A percentile compares a stretch with the other conserved stretches of the same genome.
Evolutionary conservation across 176 grass and related monocot genomes (phyloP).

Genomic region (Olyra latifolia): DNA sequence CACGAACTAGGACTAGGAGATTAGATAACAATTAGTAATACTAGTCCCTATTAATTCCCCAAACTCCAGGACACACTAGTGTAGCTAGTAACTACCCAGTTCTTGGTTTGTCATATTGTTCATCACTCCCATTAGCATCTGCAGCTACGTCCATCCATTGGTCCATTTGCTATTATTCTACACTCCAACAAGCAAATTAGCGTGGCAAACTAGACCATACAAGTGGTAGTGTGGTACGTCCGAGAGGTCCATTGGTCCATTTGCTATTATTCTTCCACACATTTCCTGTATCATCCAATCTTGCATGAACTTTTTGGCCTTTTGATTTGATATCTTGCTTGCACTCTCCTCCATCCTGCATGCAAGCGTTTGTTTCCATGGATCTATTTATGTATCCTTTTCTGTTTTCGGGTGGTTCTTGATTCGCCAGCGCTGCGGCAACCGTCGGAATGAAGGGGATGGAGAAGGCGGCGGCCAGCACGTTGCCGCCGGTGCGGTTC

Average conservation of each 20-base stretch:
- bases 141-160: not conserved
- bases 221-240: not conserved
- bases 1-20: no score
- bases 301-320: not conserved
- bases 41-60: no score
- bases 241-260: no score
- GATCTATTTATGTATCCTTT: not conserved
- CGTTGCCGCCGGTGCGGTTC: constrained; percentile 35
- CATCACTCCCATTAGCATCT: no score
- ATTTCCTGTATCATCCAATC: not conserved
- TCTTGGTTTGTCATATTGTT: no score
- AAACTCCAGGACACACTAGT: no score
- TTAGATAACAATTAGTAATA: no score
- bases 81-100: no score
- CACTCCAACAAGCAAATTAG: not conserved
- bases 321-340: not conserved
- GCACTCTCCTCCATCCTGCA: not conserved
- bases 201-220: not conserved
- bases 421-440: constrained; percentile 15
- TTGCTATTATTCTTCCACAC: no score
- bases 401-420: not conserved
- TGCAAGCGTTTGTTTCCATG: not conserved
- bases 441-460: not conserved
- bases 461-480: constrained; percentile 30
- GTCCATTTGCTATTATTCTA: not conserved